Base-by-base conservation (phyloP, 331 rosid species). In the Spiraea crenata region DNA sequence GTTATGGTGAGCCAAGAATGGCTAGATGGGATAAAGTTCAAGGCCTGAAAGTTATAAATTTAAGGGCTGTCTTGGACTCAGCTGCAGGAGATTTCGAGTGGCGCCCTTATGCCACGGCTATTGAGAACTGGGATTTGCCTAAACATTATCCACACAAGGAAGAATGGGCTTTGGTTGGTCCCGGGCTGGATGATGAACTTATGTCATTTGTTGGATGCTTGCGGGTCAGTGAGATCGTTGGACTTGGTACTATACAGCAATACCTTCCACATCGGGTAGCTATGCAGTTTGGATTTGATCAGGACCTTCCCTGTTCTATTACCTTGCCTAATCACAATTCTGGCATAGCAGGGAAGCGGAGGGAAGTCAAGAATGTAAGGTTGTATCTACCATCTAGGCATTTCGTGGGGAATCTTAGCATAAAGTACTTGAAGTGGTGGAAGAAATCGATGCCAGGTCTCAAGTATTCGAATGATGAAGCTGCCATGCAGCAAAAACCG, bases 341-440 rank as follows among this genome's bases (percentile, higher is more conserved):
- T 19, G 64, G 13, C 5, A 35, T 48, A 46, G 83, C 75, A 12
- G 73, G 89, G 84, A 41, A 46, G 17, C 55, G 52, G 25, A 74
- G 80, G 49, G 59, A 65, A 7, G 17, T 72, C 5, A 51, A 49
- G 10, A 76, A 72, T 45, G n/a, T 3, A 16, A 41, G 3, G 7
- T 34, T 86, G 46, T 81, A 56, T 47, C 45, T 89, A n/a, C 89
- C 88, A 16, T 68, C 86, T 3, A 58, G 77, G 65, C 67, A 62
- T 34, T 76, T 69, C 44, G 45, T 79, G 75, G 78, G 79, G 2
- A 84, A 74, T 60, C 75, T 84, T 52, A 75, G 87, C 66, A 39
- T 71, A 6, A 40, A 77, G 34, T 89, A 89, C 82, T 71, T 67
- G 31, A 35, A 46, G 67, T 85, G 89, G 90, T 81, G 88, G 88